Evolutionary conservation across 345 rosid species (phyloP), one percentile per base, ranked within the genome.

Genomic region (Bruguiera sexangula): DNA sequence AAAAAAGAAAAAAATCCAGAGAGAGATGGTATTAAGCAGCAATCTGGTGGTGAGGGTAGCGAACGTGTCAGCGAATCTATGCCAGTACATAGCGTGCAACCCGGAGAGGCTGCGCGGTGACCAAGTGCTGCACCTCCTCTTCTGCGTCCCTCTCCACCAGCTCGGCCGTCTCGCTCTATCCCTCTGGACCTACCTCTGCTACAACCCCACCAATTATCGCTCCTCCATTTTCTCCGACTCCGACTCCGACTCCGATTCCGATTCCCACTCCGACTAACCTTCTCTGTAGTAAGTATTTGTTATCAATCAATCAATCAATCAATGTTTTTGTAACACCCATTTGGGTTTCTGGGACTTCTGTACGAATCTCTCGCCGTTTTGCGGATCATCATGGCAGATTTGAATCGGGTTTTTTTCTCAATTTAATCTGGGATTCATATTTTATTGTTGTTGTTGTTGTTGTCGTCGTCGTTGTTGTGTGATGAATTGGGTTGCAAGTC

Each of bases 61-160:
- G 26, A 84, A 82, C 63, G 9, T 87, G 30, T 94, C 97, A 29
- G 88, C 93, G 24, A 84, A 83, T 69, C 59, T 81, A 0, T 94
- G 95, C 80, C 97, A 94, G 78, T 89, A 87, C 76, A 65, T 94
- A 70, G 93, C 98, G 4, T 91, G 97, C 80, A 94, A 94, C 31
- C 98, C 97, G 0, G 91, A 94, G 74, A 77, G 87, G 22, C 78
- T 94, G 46, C 79, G 82, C 43, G 78, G 85, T 75, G 95, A 82
- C 70, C 86, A 84, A 75, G 90, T 89, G 26, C 67, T 91, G 67
- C 69, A 68, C 51, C 86, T 88, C 70, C 75, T 91, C 83, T 89
- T 78, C 83, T 80, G 87, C 75, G 54, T 85, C 59, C 96, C 98
- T 70, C 79, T 84, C 73, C 86, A 66, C 22, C 85, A 85, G 27